Conservation (phyloP, 1,284 basidiomycete species). For the Ceratobasidium theobromae region DNA sequence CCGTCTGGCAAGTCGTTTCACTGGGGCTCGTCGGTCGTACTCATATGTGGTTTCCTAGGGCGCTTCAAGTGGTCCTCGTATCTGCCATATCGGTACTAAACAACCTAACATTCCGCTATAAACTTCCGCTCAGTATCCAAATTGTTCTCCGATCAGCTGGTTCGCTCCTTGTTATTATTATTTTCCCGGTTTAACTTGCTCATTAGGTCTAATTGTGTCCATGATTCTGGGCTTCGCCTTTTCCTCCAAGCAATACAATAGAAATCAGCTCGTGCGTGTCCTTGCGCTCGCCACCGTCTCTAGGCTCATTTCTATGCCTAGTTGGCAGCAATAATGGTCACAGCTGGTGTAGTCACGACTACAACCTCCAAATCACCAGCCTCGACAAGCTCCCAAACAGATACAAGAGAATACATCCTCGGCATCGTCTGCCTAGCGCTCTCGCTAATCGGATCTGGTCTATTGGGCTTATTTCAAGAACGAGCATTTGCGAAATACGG, state of each 20-base stretch:
- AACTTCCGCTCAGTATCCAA: conserved; percentile 79
- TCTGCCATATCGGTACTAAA: conserved; percentile 73
- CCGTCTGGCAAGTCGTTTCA: conserved; percentile 68
- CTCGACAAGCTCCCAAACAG: conserved; percentile 40
- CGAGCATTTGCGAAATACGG: conserved; percentile 71
- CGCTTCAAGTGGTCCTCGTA: conserved; percentile 71
- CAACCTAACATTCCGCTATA: conserved; percentile 80
- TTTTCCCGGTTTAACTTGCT: not conserved
- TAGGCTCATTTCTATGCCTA: conserved; percentile 41
- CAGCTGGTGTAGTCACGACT: conserved; percentile 71
- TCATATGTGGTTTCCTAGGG: conserved; percentile 77
- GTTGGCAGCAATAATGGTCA: conserved; percentile 72
- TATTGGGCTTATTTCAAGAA: conserved; percentile 81
- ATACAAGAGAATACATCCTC: conserved; percentile 55
- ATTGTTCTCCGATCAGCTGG: conserved; percentile 90
- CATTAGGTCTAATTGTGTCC: conserved; percentile 59
- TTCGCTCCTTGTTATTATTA: conserved; percentile 38
- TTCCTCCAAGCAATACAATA: conserved; percentile 60
- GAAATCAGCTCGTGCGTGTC: conserved; percentile 60
- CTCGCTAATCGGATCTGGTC: conserved; percentile 72
- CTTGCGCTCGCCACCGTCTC: not conserved
- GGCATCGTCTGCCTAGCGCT: conserved; percentile 73
- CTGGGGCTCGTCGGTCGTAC: too few species aligned
- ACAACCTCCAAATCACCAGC: conserved; percentile 64
- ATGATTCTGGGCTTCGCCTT: conserved; percentile 65